phyloP scores from a whole-genome alignment of 1,284 basidiomycete genomes.

The Mycosarcoma maydis region DNA sequence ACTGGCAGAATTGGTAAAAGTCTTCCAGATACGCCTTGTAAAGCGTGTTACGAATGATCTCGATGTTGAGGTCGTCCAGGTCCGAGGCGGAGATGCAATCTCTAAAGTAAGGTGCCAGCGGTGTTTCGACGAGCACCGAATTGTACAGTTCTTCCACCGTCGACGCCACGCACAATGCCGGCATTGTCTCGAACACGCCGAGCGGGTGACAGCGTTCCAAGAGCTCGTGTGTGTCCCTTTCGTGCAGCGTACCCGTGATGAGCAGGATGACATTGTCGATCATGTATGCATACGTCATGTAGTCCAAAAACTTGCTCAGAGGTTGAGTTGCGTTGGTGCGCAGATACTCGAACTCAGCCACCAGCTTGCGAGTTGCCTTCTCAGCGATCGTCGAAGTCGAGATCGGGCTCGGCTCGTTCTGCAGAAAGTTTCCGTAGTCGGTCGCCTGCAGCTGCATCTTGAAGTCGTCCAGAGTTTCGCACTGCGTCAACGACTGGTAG shows the following conservation, averaged over 20 bases:
- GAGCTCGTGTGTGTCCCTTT: slow-evolving; percentile 95
- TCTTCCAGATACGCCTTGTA: slow-evolving; percentile 99
- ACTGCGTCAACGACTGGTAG: slow-evolving; percentile 94
- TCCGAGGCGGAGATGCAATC: slow-evolving; percentile 94
- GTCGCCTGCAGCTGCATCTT: slow-evolving; percentile 84
- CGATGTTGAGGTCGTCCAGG: slow-evolving; percentile 98
- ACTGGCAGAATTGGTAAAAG: slow-evolving; percentile 84
- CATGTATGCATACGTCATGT: slow-evolving; percentile 99
- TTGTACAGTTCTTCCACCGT: slow-evolving; percentile 99
- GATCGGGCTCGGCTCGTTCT: slow-evolving; percentile 94
- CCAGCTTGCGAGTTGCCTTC: slow-evolving; percentile 91
- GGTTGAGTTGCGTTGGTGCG: slow-evolving; percentile 90
- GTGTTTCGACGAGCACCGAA: slow-evolving; percentile 95
- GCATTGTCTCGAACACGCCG: slow-evolving; percentile 98
- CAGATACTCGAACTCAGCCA: slow-evolving; percentile 96
- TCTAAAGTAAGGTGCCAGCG: slow-evolving; percentile 95
- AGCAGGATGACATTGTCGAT: slow-evolving; percentile 99
- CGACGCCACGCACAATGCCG: slow-evolving; percentile 96
- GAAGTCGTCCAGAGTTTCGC: slow-evolving; percentile 88
- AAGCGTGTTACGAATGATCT: slow-evolving; percentile 99
- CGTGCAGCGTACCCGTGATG: slow-evolving; percentile 96
- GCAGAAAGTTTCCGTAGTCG: slow-evolving; percentile 98
- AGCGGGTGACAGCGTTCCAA: slow-evolving; percentile 96
- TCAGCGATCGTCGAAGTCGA: slow-evolving; percentile 94
- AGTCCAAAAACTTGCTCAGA: slow-evolving; percentile 92